A percentile compares a stretch with the other conserved stretches of the same genome.
Evolutionary conservation across 805 yeast genomes (phyloP).

Genomic region (Wickerhamomyces bisporus): DNA sequence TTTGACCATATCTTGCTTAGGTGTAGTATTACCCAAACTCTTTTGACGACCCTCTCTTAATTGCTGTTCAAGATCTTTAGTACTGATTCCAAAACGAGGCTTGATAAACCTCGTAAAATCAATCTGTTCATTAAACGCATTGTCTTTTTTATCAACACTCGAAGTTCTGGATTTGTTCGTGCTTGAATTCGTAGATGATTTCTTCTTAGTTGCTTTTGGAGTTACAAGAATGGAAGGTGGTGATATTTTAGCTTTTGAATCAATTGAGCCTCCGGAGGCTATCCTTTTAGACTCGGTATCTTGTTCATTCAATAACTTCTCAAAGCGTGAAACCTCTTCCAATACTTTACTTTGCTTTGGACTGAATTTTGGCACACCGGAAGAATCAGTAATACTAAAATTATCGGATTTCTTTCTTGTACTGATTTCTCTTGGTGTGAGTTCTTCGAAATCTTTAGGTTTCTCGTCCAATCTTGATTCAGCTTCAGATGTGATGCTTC

Average conservation of each 20-base stretch:
- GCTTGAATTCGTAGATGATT: neutral
- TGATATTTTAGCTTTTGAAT: constrained; percentile 1
- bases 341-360: constrained; percentile 22
- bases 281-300: constrained; percentile 15
- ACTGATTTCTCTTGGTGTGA: neutral
- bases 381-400: neutral
- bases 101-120: neutral
- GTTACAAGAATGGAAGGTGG: neutral
- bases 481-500: neutral
- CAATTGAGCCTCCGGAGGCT: constrained; percentile 1
- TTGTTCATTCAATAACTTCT: constrained; percentile 20
- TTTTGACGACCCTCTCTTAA: constrained; percentile 24
- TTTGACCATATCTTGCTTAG: constrained; percentile 13
- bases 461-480: neutral
- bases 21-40: constrained; percentile 10
- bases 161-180: constrained; percentile 6
- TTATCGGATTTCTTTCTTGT: neutral
- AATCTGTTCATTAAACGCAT: constrained; percentile 1
- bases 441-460: neutral
- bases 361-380: constrained; percentile 7
- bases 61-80: constrained; percentile 23
- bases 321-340: constrained; percentile 28
- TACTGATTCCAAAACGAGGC: constrained; percentile 21
- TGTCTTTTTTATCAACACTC: neutral
- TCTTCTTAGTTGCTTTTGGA: neutral